Evolutionary conservation across 192 early-diverging fungal genomes (phyloP).

Genomic region (Coemansia sp.): DNA sequence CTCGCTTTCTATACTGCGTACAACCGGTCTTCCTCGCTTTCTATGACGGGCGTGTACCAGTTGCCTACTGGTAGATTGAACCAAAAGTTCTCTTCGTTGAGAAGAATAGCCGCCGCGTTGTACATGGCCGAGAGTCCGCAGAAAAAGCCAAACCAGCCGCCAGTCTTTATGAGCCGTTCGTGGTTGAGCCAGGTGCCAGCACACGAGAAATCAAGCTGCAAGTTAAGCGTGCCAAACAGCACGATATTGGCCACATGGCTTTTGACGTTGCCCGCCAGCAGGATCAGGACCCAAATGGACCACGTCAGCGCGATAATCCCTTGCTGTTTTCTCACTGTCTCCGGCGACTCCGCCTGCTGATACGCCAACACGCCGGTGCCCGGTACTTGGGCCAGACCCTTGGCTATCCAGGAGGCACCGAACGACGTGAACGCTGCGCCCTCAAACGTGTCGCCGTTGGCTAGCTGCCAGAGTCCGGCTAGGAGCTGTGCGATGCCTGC

Average conservation of each 20-base stretch:
- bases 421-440: slow-evolving; percentile 53
- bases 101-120: slow-evolving; percentile 46
- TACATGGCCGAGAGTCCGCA: slow-evolving; percentile 53
- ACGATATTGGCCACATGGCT: slow-evolving; percentile 47
- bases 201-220: slow-evolving; percentile 38
- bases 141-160: slow-evolving; percentile 56
- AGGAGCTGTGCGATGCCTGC: slow-evolving; percentile 45
- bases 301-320: slow-evolving; percentile 39
- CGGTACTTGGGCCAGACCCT: slow-evolving; percentile 34
- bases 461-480: slow-evolving; percentile 50
- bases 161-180: slow-evolving; percentile 28
- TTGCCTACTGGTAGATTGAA: slow-evolving; percentile 54
- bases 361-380: slow-evolving; percentile 35
- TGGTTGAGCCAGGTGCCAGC: slow-evolving; percentile 35
- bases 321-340: slow-evolving; percentile 32
- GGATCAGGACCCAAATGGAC: slow-evolving; percentile 49
- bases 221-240: slow-evolving; percentile 43
- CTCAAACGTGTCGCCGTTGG: slow-evolving; percentile 56
- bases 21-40: background rate
- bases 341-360: slow-evolving; percentile 29
- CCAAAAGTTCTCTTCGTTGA: slow-evolving; percentile 56
- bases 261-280: slow-evolving; percentile 51
- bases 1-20: background rate
- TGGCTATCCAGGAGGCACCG: slow-evolving; percentile 49
- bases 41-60: slow-evolving; percentile 44